Evolutionary conservation across 129 eudicot genomes (phyloP), one percentile per base, ranked within the genome.

Genomic region (Tagetes patula): DNA sequence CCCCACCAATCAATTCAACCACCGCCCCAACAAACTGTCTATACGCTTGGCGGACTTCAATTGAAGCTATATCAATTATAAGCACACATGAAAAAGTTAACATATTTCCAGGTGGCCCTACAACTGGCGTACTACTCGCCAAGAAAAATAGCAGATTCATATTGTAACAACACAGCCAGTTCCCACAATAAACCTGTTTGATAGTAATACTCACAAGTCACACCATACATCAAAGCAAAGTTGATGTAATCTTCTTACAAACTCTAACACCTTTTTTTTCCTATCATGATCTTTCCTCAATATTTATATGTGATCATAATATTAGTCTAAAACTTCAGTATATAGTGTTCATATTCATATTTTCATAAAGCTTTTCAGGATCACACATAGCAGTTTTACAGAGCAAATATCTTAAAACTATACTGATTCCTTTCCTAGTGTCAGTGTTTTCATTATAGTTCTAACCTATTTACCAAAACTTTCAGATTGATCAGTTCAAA

Each of bases 31-130:
- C 79, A 83, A 87, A 94, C 49, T 90, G 87, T 71, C 75, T 94
- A 83, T 90, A 94, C 1, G 84, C 88, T 80, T 94, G 98, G 65
- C 96, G 86, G 50, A 90, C 91, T 74, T 90, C 96, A 50, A 58
- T 46, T 46, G 96, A 84, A 69, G 97, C 98, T 93, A 81, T 81
- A 78, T 79, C 76, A 58, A 60, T 64, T 50, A 27, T 11, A 62
- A 65, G 71, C 45, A 77, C 70, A 40, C 43, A 70, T 27, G 65
- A 6, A 67, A 70, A 56, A 30, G 43, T 70, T 60, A 20, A 42
- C 48, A 47, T 39, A 46, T 60, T 77, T 77, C 65, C 68, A 69
- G 27, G 30, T 36, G 31, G 31, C 31, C 46, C 38, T 59, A 40
- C 36, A 77, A 64, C 52, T 45, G 36, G 33, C 13, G 53, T 27